Evolutionary conservation across 768 basidiomycete genomes (phyloP).

Genomic region (Daedaleopsis sinensis): DNA sequence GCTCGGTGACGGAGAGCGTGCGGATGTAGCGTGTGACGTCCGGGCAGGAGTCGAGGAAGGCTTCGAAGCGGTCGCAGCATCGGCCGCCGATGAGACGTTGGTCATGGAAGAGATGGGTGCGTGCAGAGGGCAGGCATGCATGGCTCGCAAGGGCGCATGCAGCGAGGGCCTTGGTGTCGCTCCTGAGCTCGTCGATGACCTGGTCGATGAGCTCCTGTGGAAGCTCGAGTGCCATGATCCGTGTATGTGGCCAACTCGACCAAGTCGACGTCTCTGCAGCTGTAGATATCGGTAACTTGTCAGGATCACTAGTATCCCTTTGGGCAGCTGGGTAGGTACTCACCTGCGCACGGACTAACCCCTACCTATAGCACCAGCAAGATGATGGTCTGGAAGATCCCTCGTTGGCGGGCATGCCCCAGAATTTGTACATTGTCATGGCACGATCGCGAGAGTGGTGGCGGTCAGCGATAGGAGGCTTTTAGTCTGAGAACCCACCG

Average conservation of each 20-base stretch:
- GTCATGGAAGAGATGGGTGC: conserved; percentile 30
- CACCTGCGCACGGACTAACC: background rate
- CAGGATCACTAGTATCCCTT: background rate
- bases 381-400: conserved; percentile 1
- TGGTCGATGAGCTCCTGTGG: conserved; percentile 33
- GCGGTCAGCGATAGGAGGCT: background rate
- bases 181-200: conserved; percentile 32
- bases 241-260: background rate
- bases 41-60: conserved; percentile 20
- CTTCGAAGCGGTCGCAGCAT: conserved; percentile 20
- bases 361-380: too few species aligned
- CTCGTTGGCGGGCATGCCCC: background rate
- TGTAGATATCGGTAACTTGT: background rate
- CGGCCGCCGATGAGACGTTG: conserved; percentile 15
- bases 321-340: background rate
- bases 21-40: conserved; percentile 22
- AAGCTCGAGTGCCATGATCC: conserved; percentile 12
- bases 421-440: conserved; percentile 2
- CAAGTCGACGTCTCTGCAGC: too few species aligned
- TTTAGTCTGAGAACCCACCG: background rate
- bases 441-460: conserved; percentile 5
- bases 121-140: conserved; percentile 25
- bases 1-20: conserved; percentile 24
- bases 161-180: conserved; percentile 25
- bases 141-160: conserved; percentile 26